Percentiles rank a stretch among this genome's conserved stretches.
Evolutionary conservation across 108 stramenopile species (phyloP).

Genomic region (Nitzschia sp.): DNA sequence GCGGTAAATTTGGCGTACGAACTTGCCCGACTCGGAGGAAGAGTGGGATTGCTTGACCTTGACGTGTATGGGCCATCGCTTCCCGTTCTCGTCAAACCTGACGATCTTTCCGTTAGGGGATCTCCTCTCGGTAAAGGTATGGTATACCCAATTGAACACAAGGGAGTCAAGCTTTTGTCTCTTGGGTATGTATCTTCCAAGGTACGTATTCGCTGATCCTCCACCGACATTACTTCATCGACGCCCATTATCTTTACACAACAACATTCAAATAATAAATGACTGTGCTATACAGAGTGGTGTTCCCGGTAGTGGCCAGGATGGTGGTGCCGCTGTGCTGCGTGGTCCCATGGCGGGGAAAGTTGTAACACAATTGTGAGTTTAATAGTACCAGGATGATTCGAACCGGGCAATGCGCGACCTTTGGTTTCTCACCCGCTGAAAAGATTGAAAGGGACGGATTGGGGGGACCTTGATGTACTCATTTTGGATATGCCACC

Average conservation of each 20-base stretch:
- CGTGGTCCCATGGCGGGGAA: slow-evolving; percentile 91
- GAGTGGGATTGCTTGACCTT: slow-evolving; percentile 96
- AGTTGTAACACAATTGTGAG: slow-evolving; percentile 89
- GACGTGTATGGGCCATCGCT: slow-evolving; percentile 97
- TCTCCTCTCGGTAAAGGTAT: slow-evolving; percentile 68
- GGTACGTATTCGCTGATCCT: not conserved
- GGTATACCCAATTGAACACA: slow-evolving; percentile 84
- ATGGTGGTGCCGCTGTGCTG: slow-evolving; percentile 72
- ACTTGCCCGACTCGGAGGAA: slow-evolving; percentile 79
- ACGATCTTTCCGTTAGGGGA: slow-evolving; percentile 70
- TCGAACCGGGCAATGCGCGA: too few relatives aligned
- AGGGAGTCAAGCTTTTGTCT: slow-evolving; percentile 84
- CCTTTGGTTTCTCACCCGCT: too few relatives aligned
- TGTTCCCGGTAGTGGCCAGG: slow-evolving; percentile 83
- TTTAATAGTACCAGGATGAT: not conserved
- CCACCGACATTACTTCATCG: too few relatives aligned
- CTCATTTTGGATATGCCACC: slow-evolving; percentile 97
- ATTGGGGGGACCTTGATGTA: slow-evolving; percentile 98
- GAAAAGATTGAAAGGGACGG: slow-evolving; percentile 89
- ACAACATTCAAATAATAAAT: not conserved
- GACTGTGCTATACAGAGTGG: slow-evolving; percentile 53
- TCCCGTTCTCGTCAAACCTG: slow-evolving; percentile 79
- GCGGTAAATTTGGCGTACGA: slow-evolving; percentile 98
- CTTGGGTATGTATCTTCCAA: slow-evolving; percentile 84
- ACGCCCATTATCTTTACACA: too few relatives aligned